Conservation (phyloP, 331 rosid species). For the Rosa hybrid region DNA sequence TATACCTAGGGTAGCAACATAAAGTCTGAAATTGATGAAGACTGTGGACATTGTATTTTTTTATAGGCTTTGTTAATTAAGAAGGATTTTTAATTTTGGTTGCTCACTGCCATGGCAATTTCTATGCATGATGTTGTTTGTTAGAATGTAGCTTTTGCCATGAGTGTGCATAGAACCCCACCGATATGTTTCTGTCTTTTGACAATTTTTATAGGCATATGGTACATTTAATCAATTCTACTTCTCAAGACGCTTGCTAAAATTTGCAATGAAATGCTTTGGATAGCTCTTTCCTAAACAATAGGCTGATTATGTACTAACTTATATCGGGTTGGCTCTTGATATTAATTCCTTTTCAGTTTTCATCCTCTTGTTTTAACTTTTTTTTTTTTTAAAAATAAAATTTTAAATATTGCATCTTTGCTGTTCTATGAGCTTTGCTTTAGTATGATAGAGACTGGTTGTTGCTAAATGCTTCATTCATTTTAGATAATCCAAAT, state of each 20-base stretch:
- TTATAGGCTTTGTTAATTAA: background rate
- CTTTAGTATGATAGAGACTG: background rate
- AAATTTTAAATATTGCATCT: background rate
- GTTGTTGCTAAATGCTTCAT: background rate
- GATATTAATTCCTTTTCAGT: background rate
- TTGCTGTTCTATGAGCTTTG: background rate
- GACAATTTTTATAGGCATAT: slow-evolving; percentile 1
- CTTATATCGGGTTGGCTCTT: background rate
- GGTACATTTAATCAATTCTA: background rate
- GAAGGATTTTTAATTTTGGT: background rate
- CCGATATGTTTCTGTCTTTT: background rate
- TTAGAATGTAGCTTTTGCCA: background rate
- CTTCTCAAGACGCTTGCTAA: background rate
- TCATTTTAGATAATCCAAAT: background rate
- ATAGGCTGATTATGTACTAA: background rate
- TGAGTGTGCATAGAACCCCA: too few relatives aligned
- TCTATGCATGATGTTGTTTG: background rate
- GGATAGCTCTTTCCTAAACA: background rate
- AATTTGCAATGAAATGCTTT: background rate
- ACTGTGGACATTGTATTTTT: background rate
- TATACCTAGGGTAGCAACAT: background rate
- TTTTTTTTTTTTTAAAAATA: background rate
- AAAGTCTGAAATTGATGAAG: background rate
- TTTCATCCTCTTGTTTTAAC: background rate
- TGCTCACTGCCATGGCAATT: too few relatives aligned